Base-by-base conservation (phyloP, 1,284 basidiomycete genomes). In the Apiotrichum veenhuisii region DNA sequence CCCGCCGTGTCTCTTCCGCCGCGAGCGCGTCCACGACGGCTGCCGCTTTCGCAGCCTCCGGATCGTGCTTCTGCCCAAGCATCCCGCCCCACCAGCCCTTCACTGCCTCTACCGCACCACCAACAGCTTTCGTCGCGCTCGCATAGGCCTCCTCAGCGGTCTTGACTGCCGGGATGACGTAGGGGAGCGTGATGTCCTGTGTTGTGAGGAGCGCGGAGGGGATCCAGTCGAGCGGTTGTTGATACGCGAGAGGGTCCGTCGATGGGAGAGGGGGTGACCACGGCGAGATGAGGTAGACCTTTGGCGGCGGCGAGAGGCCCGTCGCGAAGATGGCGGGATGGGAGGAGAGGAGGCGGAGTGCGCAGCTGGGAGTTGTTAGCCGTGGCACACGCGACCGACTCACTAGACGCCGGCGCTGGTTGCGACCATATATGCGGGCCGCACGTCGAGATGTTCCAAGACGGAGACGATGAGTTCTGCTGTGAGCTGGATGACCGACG, bases 341-440 rank as follows among this genome's bases (percentile, higher is more conserved):
- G 17, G 68, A 36, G 0, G 64, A 63, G 14, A 75, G 59, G 14
- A 76, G 68, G 22, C 69, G 67, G 1, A 75, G 65, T 5, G 71
- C 65, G 52, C 69, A 69, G 60, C 74, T 75, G 44, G 14, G 14
- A 15, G 14, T 3, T 38, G 52, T 58, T n/a, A 56, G 30, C 27
- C 11, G 4, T 25, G 33, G n/a, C n/a, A n/a, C 41, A 34, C n/a
- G 14, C 34, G 18, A 26, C 47, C 8, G 3, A 59, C 73, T 55
- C 45, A 72, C 74, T 73, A 76, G 22, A 76, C 66, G 0, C 74
- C 74, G 1, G 72, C 73, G 3, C 69, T 72, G 9, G 68, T 66
- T 3, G 69, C 69, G 23, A 76, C 26, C 43, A 76, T 61, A 38
- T 75, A 68, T 5, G 63, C 59, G 11, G 67, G 62, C 48, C 65